Conservation (phyloP, 2,329 filamentous ascomycete species). For the Cladophialophora exuberans region DNA sequence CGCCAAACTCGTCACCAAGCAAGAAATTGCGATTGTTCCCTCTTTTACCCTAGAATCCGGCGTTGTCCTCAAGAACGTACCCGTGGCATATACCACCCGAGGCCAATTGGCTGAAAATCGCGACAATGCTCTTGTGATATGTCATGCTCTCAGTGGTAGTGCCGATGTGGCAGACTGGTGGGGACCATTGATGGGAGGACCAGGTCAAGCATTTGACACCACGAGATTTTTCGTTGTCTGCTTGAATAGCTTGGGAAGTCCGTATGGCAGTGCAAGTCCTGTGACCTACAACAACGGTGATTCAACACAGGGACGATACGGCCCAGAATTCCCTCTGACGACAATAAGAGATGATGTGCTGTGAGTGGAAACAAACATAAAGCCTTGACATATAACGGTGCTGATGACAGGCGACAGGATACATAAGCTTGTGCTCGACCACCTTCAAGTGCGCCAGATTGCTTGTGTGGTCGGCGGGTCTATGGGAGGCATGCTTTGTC, state of each 20-base stretch:
- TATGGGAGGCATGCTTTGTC: constrained; percentile 62
- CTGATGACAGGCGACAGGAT: constrained; percentile 42
- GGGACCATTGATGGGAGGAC: constrained; percentile 57
- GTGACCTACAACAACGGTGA: constrained; percentile 83
- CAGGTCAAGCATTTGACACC: constrained; percentile 58
- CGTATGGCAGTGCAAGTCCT: constrained; percentile 59
- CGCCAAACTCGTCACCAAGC: constrained; percentile 80
- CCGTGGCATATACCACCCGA: constrained; percentile 66
- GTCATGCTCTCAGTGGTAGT: constrained; percentile 58
- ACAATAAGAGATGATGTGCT: constrained; percentile 95
- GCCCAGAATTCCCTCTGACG: constrained; percentile 93
- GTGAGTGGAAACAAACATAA: constrained; percentile 56
- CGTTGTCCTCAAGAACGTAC: constrained; percentile 75
- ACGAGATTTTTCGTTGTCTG: constrained; percentile 59
- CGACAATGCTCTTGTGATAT: constrained; percentile 68
- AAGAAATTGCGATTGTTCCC: constrained; percentile 83
- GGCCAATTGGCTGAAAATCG: constrained; percentile 58
- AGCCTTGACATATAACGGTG: neutral
- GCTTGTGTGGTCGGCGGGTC: constrained; percentile 60
- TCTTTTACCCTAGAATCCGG: constrained; percentile 93
- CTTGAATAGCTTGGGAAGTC: constrained; percentile 58
- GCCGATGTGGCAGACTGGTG: constrained; percentile 61
- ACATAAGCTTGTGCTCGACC: constrained; percentile 59
- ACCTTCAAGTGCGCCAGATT: constrained; percentile 57
- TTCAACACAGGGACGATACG: constrained; percentile 73